Percentiles rank a stretch among this genome's conserved stretches.
phyloP scores from a whole-genome alignment of 371 early-diverging fungal genomes.

The Cokeromyces recurvatus region DNA sequence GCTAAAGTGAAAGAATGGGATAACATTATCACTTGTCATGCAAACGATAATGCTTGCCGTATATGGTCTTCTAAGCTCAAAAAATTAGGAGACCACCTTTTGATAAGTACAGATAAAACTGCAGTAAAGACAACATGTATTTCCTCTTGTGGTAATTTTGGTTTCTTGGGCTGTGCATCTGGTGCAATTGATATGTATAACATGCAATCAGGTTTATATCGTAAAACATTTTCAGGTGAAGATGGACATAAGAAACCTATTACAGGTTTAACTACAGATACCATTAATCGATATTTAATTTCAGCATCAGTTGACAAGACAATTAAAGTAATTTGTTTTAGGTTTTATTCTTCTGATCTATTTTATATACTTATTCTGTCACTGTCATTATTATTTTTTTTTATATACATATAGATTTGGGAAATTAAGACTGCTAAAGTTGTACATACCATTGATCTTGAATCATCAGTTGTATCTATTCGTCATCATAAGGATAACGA shows the following conservation, averaged over 20 bases:
- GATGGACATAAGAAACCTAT: slow-evolving; percentile 79
- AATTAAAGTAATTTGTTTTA: slow-evolving; percentile 69
- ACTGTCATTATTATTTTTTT: no score
- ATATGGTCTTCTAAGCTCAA: slow-evolving; percentile 82
- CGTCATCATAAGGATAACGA: slow-evolving; percentile 68
- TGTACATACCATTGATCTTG: slow-evolving; percentile 61
- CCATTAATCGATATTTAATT: slow-evolving; percentile 66
- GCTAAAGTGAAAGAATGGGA: slow-evolving; percentile 83
- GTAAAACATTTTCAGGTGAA: slow-evolving; percentile 58
- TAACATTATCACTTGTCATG: slow-evolving; percentile 84
- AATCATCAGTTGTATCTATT: slow-evolving; percentile 65
- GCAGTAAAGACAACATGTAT: slow-evolving; percentile 69
- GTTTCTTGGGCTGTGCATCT: slow-evolving; percentile 71
- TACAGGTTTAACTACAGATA: slow-evolving; percentile 76
- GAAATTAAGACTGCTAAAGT: slow-evolving; percentile 66
- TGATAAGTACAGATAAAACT: slow-evolving; percentile 62
- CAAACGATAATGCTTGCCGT: slow-evolving; percentile 64
- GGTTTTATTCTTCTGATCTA: no score
- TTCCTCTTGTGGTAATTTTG: slow-evolving; percentile 91
- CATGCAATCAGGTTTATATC: slow-evolving; percentile 86
- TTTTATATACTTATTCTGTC: no score
- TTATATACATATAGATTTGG: slow-evolving; percentile 60
- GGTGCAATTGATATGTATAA: slow-evolving; percentile 89
- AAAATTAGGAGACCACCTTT: slow-evolving; percentile 64
- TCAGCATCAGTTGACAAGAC: slow-evolving; percentile 79